Evolutionary conservation across 352 stramenopile genomes (phyloP).

Genomic region (Phytopythium sindhum): DNA sequence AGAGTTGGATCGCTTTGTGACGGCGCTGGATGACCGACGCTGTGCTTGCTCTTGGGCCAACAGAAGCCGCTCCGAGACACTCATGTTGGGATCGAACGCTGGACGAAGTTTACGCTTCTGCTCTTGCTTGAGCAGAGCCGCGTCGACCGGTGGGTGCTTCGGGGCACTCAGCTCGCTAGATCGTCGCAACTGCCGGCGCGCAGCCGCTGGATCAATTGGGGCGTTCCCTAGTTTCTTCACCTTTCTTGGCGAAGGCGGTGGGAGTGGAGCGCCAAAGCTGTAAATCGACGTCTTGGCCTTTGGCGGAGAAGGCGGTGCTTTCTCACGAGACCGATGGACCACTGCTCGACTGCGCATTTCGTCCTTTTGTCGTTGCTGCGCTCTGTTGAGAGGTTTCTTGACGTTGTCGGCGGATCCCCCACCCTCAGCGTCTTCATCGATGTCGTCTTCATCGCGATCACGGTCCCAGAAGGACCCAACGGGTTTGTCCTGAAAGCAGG

Average conservation of each 20-base stretch:
- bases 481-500: conserved; percentile 41
- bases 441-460: conserved; percentile 25
- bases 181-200: conserved; percentile 50
- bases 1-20: conserved; percentile 8
- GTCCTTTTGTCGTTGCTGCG: conserved; percentile 65
- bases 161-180: conserved; percentile 63
- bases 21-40: conserved; percentile 16
- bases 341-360: conserved; percentile 62
- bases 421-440: conserved; percentile 24
- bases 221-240: conserved; percentile 23
- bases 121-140: conserved; percentile 47
- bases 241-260: conserved; percentile 28
- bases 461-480: conserved; percentile 11
- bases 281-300: conserved; percentile 51
- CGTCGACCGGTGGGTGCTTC: conserved; percentile 59
- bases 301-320: conserved; percentile 49
- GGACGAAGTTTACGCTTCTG: conserved; percentile 58
- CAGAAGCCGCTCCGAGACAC: conserved; percentile 56
- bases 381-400: conserved; percentile 38
- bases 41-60: conserved; percentile 47
- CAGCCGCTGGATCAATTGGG: conserved; percentile 26
- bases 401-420: conserved; percentile 7
- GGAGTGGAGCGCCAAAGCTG: conserved; percentile 42
- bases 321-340: conserved; percentile 51
- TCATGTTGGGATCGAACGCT: conserved; percentile 63